Conservation (phyloP, 331 rosid species). For the Quercus phellos region DNA sequence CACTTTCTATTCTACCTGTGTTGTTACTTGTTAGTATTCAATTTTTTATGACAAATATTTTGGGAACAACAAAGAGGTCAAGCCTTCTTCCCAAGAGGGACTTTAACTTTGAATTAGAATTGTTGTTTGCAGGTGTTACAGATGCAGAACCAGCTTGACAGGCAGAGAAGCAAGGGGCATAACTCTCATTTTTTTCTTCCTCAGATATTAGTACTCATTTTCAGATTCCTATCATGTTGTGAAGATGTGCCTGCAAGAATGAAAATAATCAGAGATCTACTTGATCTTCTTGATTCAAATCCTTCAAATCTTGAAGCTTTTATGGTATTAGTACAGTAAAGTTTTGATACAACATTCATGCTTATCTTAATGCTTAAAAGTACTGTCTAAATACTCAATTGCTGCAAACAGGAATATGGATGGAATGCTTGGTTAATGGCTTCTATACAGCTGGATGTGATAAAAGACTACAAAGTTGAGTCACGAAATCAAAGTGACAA, state of each 20-base stretch:
- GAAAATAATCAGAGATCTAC: conserved; percentile 70
- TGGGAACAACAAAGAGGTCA: neutral
- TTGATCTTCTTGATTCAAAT: conserved; percentile 92
- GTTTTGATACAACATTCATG: neutral
- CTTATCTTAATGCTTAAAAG: conserved; percentile 13
- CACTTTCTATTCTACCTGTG: neutral
- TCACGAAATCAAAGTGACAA: conserved; percentile 36
- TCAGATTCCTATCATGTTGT: conserved; percentile 75
- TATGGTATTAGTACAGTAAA: conserved; percentile 55
- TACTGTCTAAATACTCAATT: conserved; percentile 19
- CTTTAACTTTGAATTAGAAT: neutral
- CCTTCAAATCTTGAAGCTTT: conserved; percentile 93
- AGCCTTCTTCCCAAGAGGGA: neutral
- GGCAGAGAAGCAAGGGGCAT: conserved; percentile 67
- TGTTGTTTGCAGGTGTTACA: conserved; percentile 73
- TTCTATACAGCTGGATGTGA: conserved; percentile 63
- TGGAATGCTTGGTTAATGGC: conserved; percentile 93
- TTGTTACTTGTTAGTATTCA: neutral
- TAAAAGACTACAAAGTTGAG: conserved; percentile 48
- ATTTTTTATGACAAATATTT: neutral
- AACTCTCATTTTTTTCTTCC: conserved; percentile 82
- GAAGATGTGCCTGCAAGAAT: conserved; percentile 56
- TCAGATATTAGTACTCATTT: conserved; percentile 76
- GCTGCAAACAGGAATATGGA: conserved; percentile 69
- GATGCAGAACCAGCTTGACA: conserved; percentile 62